These are phyloP conservation scores for Potentilla sterilis DNA, from an alignment of 306 rosid species.

Conservation along the genomic window DNA sequence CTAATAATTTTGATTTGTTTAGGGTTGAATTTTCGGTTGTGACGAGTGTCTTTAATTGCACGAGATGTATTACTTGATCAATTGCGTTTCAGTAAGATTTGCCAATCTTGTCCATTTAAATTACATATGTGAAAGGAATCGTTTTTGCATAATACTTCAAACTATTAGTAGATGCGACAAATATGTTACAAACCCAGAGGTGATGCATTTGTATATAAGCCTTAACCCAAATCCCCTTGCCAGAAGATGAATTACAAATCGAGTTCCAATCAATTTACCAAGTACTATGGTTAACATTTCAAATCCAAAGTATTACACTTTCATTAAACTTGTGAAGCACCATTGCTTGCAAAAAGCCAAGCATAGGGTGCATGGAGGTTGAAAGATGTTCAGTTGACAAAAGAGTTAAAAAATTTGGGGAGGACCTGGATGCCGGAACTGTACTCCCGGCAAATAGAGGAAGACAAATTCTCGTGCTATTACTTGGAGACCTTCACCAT, in stretches of 20 bases:
- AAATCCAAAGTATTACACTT: not conserved
- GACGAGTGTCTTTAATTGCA: not conserved
- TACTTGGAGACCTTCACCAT: conserved; percentile 54
- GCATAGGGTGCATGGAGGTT: conserved; percentile 4
- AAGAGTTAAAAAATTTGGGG: conserved; percentile 4
- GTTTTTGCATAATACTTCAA: too few relatives aligned
- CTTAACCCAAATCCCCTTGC: too few relatives aligned
- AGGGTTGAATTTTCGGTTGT: not conserved
- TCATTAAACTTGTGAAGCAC: not conserved
- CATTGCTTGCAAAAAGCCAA: conserved; percentile 5
- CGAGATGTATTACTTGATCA: not conserved
- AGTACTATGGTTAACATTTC: not conserved
- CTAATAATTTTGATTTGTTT: not conserved
- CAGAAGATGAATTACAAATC: not conserved
- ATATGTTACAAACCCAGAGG: too few relatives aligned
- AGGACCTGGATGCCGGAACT: conserved; percentile 46
- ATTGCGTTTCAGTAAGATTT: not conserved
- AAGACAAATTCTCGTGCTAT: conserved; percentile 58
- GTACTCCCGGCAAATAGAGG: conserved; percentile 60
- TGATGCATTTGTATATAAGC: too few relatives aligned
- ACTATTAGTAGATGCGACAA: too few relatives aligned
- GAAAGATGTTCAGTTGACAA: not conserved
- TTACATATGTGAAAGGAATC: not conserved
- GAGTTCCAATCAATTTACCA: not conserved
- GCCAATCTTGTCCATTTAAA: not conserved